Evolutionary conservation across 208 protist species (phyloP), one percentile per base, ranked within the genome.

Genomic region (Crithidia expoeki): DNA sequence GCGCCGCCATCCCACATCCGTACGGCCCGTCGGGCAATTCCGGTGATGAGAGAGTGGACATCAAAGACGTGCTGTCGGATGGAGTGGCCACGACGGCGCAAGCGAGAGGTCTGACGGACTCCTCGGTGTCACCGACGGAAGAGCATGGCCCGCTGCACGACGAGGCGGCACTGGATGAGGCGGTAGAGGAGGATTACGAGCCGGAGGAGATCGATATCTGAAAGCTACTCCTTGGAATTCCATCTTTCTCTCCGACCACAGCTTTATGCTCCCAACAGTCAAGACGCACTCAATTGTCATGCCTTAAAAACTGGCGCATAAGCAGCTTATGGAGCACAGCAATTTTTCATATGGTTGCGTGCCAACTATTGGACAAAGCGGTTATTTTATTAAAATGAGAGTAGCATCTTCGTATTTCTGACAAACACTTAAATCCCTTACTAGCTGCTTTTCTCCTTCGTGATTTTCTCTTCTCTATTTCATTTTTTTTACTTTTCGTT

Each of bases 141-240:
- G 68, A 69, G 42, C 46, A 79, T 46, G 34, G 17, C 14, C 19
- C 27, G 49, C 21, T 63, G 61, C 42, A 51, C 46, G 68, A 75
- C 23, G 72, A 74, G n/a, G 38, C 32, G 30, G 36, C 33, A 14
- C 14, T 66, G 6, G 46, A 62, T 30, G 57, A 30, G 25, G 56
- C 58, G 27, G 71, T 68, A 21, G 83, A 78, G 28, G 83, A 85
- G 51, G 82, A 91, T 7, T 95, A 95, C 56, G 78, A 88, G 51
- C 90, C 90, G 9, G 90, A 92, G 7, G 87, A 86, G 52, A 95
- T 95, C 66, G 90, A 95, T 23, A 72, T 95, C 16, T 94, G 63
- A 81, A 19, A 25, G 27, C 5, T 28, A n/a, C n/a, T n/a, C n/a
- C n/a, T n/a, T n/a, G n/a, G n/a, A n/a, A n/a, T n/a, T n/a, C n/a